A percentile compares a stretch with the other conserved stretches of the same genome.
These are phyloP conservation scores for Quercus phellos DNA, from an alignment of 331 rosid genomes.

Conservation along the genomic window DNA sequence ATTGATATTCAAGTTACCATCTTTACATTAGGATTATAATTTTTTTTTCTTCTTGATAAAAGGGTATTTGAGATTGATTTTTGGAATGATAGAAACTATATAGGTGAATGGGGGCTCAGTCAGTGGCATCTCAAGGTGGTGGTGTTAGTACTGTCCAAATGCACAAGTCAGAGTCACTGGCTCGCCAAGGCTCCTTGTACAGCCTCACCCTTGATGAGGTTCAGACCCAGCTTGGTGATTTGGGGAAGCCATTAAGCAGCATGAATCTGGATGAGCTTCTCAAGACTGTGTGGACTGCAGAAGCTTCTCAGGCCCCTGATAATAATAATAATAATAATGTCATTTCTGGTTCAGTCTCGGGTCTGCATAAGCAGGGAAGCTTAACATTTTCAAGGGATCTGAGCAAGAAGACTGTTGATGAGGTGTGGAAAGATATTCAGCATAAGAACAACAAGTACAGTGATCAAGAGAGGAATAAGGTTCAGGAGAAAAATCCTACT, in stretches of 20 bases:
- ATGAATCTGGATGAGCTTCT: constrained; percentile 48
- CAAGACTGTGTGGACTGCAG: constrained; percentile 40
- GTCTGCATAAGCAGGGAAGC: constrained; percentile 33
- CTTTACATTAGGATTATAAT: background rate
- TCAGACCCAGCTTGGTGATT: constrained; percentile 42
- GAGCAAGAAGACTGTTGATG: constrained; percentile 50
- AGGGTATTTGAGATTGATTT: constrained; percentile 14
- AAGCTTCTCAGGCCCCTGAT: constrained; percentile 27
- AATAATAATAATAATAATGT: constrained; percentile 15
- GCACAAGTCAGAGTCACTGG: constrained; percentile 27
- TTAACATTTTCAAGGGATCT: constrained; percentile 35
- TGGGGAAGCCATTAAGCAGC: constrained; percentile 51
- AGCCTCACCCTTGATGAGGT: constrained; percentile 55
- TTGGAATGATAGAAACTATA: constrained; percentile 14
- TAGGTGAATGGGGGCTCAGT: constrained; percentile 23
- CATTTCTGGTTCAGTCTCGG: constrained; percentile 22
- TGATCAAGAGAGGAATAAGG: constrained; percentile 14
- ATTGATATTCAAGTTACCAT: no score
- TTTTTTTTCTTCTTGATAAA: background rate
- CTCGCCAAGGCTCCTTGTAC: constrained; percentile 35
- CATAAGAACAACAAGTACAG: constrained; percentile 23
- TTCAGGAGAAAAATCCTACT: constrained; percentile 31
- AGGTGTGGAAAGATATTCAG: constrained; percentile 48
- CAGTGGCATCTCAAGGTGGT: constrained; percentile 46
- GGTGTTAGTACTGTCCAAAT: constrained; percentile 19